phyloP scores from a whole-genome alignment of 371 early-diverging fungal genomes.

The Blakeslea trispora region DNA sequence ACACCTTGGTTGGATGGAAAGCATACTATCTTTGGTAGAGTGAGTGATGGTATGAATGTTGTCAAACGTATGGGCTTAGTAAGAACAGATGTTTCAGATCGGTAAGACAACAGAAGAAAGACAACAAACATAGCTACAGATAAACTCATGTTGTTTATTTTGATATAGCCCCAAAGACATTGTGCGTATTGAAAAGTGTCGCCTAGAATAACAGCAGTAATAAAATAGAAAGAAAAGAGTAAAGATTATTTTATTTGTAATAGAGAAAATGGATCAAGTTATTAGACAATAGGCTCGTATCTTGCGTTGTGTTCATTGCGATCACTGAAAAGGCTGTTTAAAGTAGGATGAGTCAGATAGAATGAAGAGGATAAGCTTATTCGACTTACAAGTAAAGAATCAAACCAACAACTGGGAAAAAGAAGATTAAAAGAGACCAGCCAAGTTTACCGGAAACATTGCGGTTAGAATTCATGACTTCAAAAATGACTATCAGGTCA shows the following conservation, averaged over 20 bases:
- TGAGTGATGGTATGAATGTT: slow-evolving; percentile 67
- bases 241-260: neutral
- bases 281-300: slow-evolving; percentile 50
- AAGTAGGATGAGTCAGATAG: neutral
- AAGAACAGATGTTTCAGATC: slow-evolving; percentile 59
- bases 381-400: slow-evolving; percentile 64
- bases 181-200: slow-evolving; percentile 40
- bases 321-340: slow-evolving; percentile 56
- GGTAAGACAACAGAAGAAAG: slow-evolving; percentile 14
- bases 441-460: slow-evolving; percentile 50
- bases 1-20: slow-evolving; percentile 79
- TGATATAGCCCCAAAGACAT: slow-evolving; percentile 39
- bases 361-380: neutral
- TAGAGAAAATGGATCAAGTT: neutral
- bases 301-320: slow-evolving; percentile 54
- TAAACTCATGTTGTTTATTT: no score
- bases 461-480: slow-evolving; percentile 62
- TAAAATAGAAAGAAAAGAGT: slow-evolving; percentile 1
- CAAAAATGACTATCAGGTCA: slow-evolving; percentile 63
- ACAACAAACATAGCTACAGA: no score
- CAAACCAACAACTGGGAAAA: slow-evolving; percentile 63
- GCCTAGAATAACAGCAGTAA: slow-evolving; percentile 30
- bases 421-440: slow-evolving; percentile 62
- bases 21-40: slow-evolving; percentile 77
- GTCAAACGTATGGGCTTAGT: slow-evolving; percentile 74